Evolutionary conservation across 1,284 basidiomycete genomes (phyloP), one percentile per base, ranked within the genome.

Genomic region (Tilletiopsis washingtonensis): DNA sequence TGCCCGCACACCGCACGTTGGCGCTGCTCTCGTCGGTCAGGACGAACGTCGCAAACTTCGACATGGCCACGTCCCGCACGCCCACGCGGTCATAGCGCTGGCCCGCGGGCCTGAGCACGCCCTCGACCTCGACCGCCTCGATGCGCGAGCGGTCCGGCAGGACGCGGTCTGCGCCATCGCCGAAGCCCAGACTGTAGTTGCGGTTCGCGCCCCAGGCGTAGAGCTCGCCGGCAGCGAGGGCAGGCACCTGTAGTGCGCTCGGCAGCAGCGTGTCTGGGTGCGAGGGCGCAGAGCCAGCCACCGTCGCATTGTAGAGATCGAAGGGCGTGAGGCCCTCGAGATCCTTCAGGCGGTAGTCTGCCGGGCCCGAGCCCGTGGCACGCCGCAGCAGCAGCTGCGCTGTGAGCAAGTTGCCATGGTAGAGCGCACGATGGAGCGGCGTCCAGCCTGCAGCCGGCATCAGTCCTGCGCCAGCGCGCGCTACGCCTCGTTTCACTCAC

Each of bases 191-290:
- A 5, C 58, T 67, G 51, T 56, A 77, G 73, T 74, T 74, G 58
- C 78, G 80, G 70, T 97, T 98, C 14, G 81, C 78, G 14, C 94
- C 94, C 93, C 93, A 99, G 0, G 86, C 88, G 62, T 83, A 86
- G 12, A 98, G 76, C 48, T 94, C 79, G 5, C 55, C 60, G 84
- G 0, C 87, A n/a, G n/a, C n/a, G n/a, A n/a, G n/a, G n/a, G n/a
- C n/a, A n/a, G n/a, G n/a, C n/a, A n/a, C n/a, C n/a, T n/a, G n/a
- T n/a, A n/a, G n/a, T n/a, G n/a, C n/a, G 67, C 82, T 80, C 1
- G 82, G 83, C 12, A 43, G 24, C 0, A 53, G 17, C n/a, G 4
- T 19, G 42, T 4, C 27, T 34, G 24, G 1, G 49, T 23, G 9
- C 5, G 47, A 43, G 0, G 67, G 69, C 46, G 62, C 65, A 4